Conservation (phyloP, 78 protist genomes). For the Cavenderia fasciculata region DNA sequence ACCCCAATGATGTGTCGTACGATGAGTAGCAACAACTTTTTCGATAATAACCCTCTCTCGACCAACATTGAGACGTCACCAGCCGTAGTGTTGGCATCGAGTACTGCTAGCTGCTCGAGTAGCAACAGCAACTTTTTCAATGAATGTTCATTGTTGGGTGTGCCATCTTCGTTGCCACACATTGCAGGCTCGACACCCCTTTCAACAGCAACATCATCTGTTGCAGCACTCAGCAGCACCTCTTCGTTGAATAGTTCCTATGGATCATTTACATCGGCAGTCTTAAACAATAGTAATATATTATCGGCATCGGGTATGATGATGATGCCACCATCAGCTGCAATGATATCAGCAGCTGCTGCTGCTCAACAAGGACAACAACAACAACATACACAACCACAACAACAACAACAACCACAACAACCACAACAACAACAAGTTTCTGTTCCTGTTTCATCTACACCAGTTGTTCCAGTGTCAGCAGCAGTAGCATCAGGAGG, state of each 20-base stretch:
- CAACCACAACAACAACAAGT: neutral
- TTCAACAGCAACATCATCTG: too few species aligned
- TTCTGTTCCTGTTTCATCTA: too few species aligned
- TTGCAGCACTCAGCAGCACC: neutral
- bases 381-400: too few species aligned
- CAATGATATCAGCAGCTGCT: conserved; percentile 19
- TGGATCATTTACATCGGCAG: too few species aligned
- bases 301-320: neutral
- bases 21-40: conserved; percentile 23
- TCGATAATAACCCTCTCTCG: conserved; percentile 44
- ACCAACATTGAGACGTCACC: conserved; percentile 19
- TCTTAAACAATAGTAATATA: too few species aligned
- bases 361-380: neutral
- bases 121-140: conserved; percentile 23
- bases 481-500: neutral
- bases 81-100: neutral
- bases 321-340: conserved; percentile 12
- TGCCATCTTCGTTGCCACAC: conserved; percentile 29
- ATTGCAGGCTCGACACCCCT: too few species aligned
- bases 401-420: neutral
- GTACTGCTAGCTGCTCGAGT: neutral
- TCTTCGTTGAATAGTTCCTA: too few species aligned
- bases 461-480: too few species aligned
- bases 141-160: conserved; percentile 52
- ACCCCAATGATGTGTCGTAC: neutral